Percentiles rank a stretch among this genome's conserved stretches.
These are phyloP conservation scores for Candida rishiriensis DNA, from an alignment of 805 yeast species.

Conservation along the genomic window DNA sequence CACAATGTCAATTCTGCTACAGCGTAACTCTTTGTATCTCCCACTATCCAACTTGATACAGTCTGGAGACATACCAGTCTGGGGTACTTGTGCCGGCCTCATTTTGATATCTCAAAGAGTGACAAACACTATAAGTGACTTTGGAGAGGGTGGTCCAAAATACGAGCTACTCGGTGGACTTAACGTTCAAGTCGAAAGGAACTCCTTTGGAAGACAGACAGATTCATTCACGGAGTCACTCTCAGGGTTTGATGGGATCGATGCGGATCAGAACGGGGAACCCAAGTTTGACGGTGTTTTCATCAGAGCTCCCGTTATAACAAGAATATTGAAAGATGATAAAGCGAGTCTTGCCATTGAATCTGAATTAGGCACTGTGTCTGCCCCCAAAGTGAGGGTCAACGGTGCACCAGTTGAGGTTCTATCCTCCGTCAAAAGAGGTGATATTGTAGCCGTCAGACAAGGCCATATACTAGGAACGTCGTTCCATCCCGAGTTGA, in stretches of 20 bases:
- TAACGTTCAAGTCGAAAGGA: slow-evolving; percentile 59
- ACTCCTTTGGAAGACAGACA: slow-evolving; percentile 76
- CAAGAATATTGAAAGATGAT: slow-evolving; percentile 2
- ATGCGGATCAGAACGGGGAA: slow-evolving; percentile 4
- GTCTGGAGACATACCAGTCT: slow-evolving; percentile 47
- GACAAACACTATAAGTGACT: slow-evolving; percentile 48
- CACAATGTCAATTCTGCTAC: slow-evolving; percentile 65
- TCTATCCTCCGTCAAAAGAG: slow-evolving; percentile 34
- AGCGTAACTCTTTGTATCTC: slow-evolving; percentile 52
- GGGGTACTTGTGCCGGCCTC: slow-evolving; percentile 90
- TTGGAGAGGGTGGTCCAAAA: slow-evolving; percentile 15
- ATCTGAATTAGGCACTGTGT: slow-evolving; percentile 2
- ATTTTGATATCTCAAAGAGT: slow-evolving; percentile 57
- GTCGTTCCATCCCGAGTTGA: slow-evolving; percentile 76
- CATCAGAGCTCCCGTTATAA: slow-evolving; percentile 73
- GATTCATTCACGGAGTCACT: slow-evolving; percentile 54
- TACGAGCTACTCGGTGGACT: slow-evolving; percentile 59
- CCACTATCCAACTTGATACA: slow-evolving; percentile 51
- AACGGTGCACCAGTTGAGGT: slow-evolving; percentile 36
- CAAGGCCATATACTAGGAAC: slow-evolving; percentile 69
- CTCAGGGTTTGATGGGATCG: slow-evolving; percentile 28
- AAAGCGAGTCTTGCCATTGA: neutral
- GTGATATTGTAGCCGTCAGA: slow-evolving; percentile 60
- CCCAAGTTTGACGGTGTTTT: slow-evolving; percentile 46
- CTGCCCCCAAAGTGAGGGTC: slow-evolving; percentile 6